A percentile compares a stretch with the other conserved stretches of the same genome.
phyloP scores from a whole-genome alignment of 2,329 filamentous ascomycete species.

The Aspergillus sp. region DNA sequence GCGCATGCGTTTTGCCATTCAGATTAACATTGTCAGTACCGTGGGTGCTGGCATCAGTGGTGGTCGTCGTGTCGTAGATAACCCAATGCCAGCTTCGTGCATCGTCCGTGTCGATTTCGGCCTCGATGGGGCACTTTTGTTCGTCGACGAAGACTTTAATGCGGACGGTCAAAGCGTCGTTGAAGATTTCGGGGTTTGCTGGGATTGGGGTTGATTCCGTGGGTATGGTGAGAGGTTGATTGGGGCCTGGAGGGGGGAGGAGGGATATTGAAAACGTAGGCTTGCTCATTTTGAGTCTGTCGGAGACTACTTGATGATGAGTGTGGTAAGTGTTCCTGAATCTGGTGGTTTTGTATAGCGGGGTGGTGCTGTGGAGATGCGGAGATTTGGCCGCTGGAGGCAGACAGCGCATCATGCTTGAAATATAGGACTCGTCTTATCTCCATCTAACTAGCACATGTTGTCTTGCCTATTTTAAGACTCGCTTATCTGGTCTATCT shows the following conservation, averaged over 20 bases:
- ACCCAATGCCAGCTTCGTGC: constrained; percentile 79
- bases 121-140: constrained; percentile 54
- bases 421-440: too few species aligned
- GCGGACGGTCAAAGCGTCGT: constrained; percentile 56
- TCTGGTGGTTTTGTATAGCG: neutral
- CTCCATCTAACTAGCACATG: too few species aligned
- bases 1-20: too few species aligned
- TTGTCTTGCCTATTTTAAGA: too few species aligned
- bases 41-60: too few species aligned
- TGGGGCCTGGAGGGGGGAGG: constrained; percentile 19
- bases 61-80: constrained; percentile 54
- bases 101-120: constrained; percentile 80
- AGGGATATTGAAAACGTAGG: constrained; percentile 11
- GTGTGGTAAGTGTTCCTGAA: too few species aligned
- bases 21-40: too few species aligned
- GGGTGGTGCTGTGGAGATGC: neutral
- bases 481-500: too few species aligned
- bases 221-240: constrained; percentile 18
- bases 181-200: constrained; percentile 49
- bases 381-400: too few species aligned
- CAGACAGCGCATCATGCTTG: too few species aligned
- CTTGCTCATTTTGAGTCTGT: constrained; percentile 1
- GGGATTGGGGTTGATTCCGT: constrained; percentile 15
- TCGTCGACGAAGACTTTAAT: constrained; percentile 55
- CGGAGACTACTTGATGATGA: too few species aligned